A percentile compares a stretch with the other conserved stretches of the same genome.
Conservation (phyloP, 2,329 filamentous ascomycete species). For the Hymenoscyphus fraxineus region DNA sequence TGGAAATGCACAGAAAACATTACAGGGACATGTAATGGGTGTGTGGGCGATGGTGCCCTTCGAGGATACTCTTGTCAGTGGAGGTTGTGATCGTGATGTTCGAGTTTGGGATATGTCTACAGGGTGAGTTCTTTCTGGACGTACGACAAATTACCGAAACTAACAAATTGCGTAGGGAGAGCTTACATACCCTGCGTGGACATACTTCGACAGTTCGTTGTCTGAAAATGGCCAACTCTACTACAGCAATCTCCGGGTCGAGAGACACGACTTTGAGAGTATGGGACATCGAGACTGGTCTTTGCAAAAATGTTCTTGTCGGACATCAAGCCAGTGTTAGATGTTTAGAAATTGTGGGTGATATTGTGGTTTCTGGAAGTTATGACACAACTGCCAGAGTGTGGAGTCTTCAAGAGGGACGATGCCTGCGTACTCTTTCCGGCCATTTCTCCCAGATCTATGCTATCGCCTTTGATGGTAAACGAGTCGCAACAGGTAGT, state of each 20-base stretch:
- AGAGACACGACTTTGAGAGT: slow-evolving; percentile 91
- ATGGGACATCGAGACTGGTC: slow-evolving; percentile 86
- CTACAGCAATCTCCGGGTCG: slow-evolving; percentile 93
- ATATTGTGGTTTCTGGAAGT: slow-evolving; percentile 95
- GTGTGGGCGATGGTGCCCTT: slow-evolving; percentile 99
- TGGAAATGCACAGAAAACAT: slow-evolving; percentile 79
- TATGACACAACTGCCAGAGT: slow-evolving; percentile 97
- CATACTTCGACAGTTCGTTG: slow-evolving; percentile 97
- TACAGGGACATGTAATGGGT: slow-evolving; percentile 97
- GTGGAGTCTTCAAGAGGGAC: slow-evolving; percentile 95
- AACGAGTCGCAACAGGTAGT: slow-evolving; percentile 89
- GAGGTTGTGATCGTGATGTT: slow-evolving; percentile 94
- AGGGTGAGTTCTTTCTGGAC: slow-evolving; percentile 58
- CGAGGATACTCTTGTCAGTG: slow-evolving; percentile 91
- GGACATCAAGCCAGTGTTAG: slow-evolving; percentile 94
- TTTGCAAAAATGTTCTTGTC: slow-evolving; percentile 86
- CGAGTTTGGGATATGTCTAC: slow-evolving; percentile 94
- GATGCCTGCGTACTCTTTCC: slow-evolving; percentile 82
- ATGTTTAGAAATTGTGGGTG: slow-evolving; percentile 92
- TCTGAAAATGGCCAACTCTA: slow-evolving; percentile 92
- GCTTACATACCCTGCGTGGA: slow-evolving; percentile 79
- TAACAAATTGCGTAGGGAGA: slow-evolving; percentile 50
- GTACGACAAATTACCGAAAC: slow-evolving; percentile 13
- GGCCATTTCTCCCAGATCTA: slow-evolving; percentile 99
- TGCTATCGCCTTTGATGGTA: slow-evolving; percentile 94